Evolutionary conservation across 2,329 filamentous ascomycete genomes (phyloP), one percentile per base, ranked within the genome.

Genomic region (Diaporthe longicolla): DNA sequence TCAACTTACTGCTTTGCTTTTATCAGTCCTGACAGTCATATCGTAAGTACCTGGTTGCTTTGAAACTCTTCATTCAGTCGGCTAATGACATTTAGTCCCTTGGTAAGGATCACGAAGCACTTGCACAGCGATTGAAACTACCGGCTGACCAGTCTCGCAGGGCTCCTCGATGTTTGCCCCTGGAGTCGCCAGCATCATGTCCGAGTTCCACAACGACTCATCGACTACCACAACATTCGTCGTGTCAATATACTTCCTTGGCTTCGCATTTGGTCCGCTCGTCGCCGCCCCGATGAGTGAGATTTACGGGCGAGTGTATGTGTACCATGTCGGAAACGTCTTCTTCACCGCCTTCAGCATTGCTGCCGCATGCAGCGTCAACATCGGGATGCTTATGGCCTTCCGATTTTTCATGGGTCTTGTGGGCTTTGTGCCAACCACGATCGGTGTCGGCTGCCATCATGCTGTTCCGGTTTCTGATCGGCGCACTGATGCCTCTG

Each of bases 111-210:
- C 21, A 40, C 37, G 19, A 37, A 37, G 10, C 32, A 11, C 4
- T 37, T 19, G 19, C 32, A 50, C 19, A 24, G 19, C 19, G 8
- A 50, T 50, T 50, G 40, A 15, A 9, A n/a, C 8, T 8, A 35
- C 2, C 3, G 21, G 37, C 65, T 73, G 40, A 45, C 32, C 54
- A 35, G 8, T 17, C 3, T 4, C 24, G 1, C 21, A 85, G 83
- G 89, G 87, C 1, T 87, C 88, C 3, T 88, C 88, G 6, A 89
- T 90, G 78, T 89, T 90, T 73, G 89, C 89, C 0, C 89, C 89
- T 0, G 89, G 86, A 4, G 85, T 89, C 1, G 83, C 85, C 0
- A 80, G 87, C 29, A 82, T 91, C 8, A 85, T 88, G 79, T 61
- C 78, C 9, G 87, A 89, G 4, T 90, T 92, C 71, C 55, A 85